A percentile compares a stretch with the other conserved stretches of the same genome.
Conservation (phyloP, 108 stramenopile genomes). For the Fistulifera solaris region DNA sequence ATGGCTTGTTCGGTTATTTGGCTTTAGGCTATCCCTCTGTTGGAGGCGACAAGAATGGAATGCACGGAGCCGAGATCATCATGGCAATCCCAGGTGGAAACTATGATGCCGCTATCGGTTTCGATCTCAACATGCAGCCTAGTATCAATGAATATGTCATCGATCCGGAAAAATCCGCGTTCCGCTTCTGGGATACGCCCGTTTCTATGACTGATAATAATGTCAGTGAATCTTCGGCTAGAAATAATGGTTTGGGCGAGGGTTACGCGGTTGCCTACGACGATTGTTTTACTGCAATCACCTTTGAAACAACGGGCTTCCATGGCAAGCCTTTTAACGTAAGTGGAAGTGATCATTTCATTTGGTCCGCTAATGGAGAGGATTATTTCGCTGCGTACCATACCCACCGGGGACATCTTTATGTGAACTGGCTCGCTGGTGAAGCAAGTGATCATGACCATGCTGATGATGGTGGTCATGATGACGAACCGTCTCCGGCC, state of each 20-base stretch:
- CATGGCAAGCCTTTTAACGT: constrained; percentile 33
- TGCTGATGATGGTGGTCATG: too few relatives aligned
- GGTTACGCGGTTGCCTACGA: constrained; percentile 9
- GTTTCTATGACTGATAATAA: constrained; percentile 10
- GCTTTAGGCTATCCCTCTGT: constrained; percentile 34
- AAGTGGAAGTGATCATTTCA: constrained; percentile 42
- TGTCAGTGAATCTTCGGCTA: constrained; percentile 4
- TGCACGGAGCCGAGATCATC: constrained; percentile 36
- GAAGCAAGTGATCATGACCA: not conserved
- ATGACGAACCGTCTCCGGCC: too few relatives aligned
- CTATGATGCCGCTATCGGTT: constrained; percentile 30
- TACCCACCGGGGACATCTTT: constrained; percentile 6
- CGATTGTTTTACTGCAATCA: constrained; percentile 54
- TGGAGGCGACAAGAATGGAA: constrained; percentile 27
- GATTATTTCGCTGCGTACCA: constrained; percentile 49
- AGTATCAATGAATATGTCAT: constrained; percentile 37
- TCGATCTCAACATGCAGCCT: constrained; percentile 17
- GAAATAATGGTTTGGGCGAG: not conserved
- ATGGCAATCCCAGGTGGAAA: constrained; percentile 38
- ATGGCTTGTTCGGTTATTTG: constrained; percentile 46
- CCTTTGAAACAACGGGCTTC: constrained; percentile 39
- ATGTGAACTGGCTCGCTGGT: not conserved
- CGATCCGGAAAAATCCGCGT: constrained; percentile 21
- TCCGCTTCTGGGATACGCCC: constrained; percentile 51
- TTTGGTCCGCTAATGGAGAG: constrained; percentile 52